Base-by-base conservation (phyloP, 148 eudicot species). In the Nepenthes gracilis region DNA sequence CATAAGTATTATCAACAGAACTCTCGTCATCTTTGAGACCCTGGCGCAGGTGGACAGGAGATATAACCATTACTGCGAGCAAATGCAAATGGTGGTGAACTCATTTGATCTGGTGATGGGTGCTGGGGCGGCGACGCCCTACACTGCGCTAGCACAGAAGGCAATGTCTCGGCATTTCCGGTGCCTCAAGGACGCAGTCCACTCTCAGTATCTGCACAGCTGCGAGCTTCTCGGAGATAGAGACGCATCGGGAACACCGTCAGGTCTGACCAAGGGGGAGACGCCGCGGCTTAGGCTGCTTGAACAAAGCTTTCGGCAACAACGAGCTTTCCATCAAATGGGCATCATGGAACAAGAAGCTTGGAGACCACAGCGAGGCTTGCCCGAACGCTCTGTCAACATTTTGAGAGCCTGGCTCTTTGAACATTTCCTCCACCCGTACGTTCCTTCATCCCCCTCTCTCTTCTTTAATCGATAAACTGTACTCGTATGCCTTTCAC, bases 351-450 rank as follows among this genome's bases (percentile, higher is more conserved):
- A 90, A 3, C 95, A 86, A 71, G 90, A 86, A 68, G 90, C 90
- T 12, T 90, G 97, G 97, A 71, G 97, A 37, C 97, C 97, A 4
- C 97, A 90, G 63, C 70, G 97, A 3, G 97, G 97, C 1, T 62
- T 90, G 76, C 97, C 97, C 4, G 97, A 90, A 55, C 79, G 90
- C 1, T 80, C 86, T 9, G 97, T 90, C 67, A 84, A 80, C 53
- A 74, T 82, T 58, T 72, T 90, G 55, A 71, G 97, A 57, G 90
- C 95, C 43, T 90, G 97, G 97, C 90, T 90, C 64, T 90, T 86
- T 35, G 94, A 90, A 69, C 94, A 90, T 73, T 90, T 90, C 59
- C 85, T 90, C 52, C 90, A 90, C 64, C 97, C 97, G 97, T 90
- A 84, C 52, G 97, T 86, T n/a, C 23, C 23, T 23, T 23, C 23